phyloP scores from a whole-genome alignment of 768 basidiomycete genomes.

The Hericium erinaceus region DNA sequence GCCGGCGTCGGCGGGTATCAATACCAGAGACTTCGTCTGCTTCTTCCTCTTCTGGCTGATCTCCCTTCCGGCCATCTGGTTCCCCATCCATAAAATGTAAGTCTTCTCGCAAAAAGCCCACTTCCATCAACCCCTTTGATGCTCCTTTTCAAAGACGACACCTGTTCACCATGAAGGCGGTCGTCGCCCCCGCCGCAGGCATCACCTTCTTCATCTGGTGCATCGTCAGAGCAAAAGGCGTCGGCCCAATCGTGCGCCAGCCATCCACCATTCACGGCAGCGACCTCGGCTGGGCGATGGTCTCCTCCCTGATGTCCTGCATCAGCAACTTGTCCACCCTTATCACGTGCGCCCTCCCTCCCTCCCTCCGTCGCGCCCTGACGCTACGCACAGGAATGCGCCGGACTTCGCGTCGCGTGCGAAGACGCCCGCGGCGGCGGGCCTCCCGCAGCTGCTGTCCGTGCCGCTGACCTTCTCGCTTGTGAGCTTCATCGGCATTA shows the following conservation, averaged over 20 bases:
- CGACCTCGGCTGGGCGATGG: conserved; percentile 68
- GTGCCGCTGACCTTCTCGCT: conserved; percentile 67
- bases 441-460: conserved; percentile 59
- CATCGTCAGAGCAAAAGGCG: conserved; percentile 66
- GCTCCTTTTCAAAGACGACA: conserved; percentile 39
- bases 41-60: conserved; percentile 87
- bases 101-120: conserved; percentile 20
- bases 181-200: conserved; percentile 62
- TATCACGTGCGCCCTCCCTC: conserved; percentile 41
- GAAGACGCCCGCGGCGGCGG: conserved; percentile 44
- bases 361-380: not conserved
- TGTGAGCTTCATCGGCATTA: conserved; percentile 73
- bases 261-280: conserved; percentile 56
- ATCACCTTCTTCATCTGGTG: conserved; percentile 72
- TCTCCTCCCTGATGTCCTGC: conserved; percentile 63
- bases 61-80: conserved; percentile 72
- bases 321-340: conserved; percentile 76
- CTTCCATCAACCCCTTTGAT: conserved; percentile 1
- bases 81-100: conserved; percentile 74
- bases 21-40: conserved; percentile 64
- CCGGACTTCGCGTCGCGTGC: conserved; percentile 70
- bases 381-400: conserved; percentile 40
- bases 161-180: conserved; percentile 71
- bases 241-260: conserved; percentile 65
- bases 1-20: conserved; percentile 66